phyloP scores from a whole-genome alignment of 495 filamentous ascomycete genomes.

The Trichoderma reesei region DNA sequence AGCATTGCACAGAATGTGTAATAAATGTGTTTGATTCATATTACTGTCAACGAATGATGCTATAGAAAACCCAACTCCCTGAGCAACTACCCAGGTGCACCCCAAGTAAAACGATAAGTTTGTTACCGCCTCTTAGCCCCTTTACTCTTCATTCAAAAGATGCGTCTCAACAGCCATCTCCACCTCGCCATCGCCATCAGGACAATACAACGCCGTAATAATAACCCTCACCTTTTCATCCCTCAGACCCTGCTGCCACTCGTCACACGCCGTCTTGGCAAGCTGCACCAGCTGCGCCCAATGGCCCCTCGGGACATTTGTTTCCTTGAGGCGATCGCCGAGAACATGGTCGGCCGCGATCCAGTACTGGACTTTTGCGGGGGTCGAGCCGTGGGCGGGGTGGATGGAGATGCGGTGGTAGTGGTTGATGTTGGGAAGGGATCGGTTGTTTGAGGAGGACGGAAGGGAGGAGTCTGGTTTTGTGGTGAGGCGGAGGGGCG shows the following conservation, averaged over 20 bases:
- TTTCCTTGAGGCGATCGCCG: neutral
- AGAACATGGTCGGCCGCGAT: neutral
- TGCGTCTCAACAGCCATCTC: neutral
- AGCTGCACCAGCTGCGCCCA: neutral
- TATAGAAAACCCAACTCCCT: too few species aligned
- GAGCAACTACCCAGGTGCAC: too few species aligned
- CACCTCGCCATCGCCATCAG: neutral
- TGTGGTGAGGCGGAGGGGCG: too few species aligned
- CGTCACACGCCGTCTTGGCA: neutral
- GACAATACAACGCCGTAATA: neutral
- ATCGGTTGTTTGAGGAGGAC: too few species aligned
- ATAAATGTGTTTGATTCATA: too few species aligned
- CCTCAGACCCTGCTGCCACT: neutral
- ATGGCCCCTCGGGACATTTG: neutral
- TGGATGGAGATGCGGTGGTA: neutral
- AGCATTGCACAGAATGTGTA: too few species aligned
- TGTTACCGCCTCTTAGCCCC: too few species aligned
- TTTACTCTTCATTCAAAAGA: too few species aligned
- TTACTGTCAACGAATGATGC: too few species aligned
- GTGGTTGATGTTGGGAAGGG: neutral
- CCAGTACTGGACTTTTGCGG: neutral
- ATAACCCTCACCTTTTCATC: neutral
- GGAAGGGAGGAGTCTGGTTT: too few species aligned
- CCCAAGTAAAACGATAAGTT: too few species aligned
- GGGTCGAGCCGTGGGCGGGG: neutral